These are phyloP conservation scores for Cladophialophora chaetospira DNA, from an alignment of 2,329 filamentous ascomycete genomes.

Conservation along the genomic window DNA sequence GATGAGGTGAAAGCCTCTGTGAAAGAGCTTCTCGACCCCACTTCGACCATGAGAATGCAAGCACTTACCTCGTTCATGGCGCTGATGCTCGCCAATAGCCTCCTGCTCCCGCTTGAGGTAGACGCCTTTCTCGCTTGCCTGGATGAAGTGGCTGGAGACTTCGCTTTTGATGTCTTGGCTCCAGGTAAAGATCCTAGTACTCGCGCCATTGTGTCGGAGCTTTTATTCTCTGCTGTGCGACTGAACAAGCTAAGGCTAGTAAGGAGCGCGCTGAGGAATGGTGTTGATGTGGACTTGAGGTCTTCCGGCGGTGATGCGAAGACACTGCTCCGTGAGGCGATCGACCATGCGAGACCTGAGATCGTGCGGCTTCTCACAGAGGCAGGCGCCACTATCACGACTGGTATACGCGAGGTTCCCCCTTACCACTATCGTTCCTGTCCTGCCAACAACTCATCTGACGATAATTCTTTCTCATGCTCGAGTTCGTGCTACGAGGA, in stretches of 20 bases:
- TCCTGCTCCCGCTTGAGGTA: background rate
- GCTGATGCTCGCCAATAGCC: conserved; percentile 1
- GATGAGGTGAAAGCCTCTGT: background rate
- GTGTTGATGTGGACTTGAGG: background rate
- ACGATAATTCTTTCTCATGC: too few relatives aligned
- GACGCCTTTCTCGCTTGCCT: background rate
- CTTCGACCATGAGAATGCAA: conserved; percentile 4
- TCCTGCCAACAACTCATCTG: too few relatives aligned
- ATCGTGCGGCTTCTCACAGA: background rate
- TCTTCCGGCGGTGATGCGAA: background rate
- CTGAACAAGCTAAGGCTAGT: background rate
- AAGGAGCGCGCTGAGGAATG: background rate
- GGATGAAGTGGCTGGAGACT: background rate
- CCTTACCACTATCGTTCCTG: rapidly evolving
- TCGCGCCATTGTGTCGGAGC: background rate
- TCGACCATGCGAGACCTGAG: background rate
- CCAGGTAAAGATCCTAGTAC: background rate
- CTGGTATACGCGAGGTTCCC: too few relatives aligned
- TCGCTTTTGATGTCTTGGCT: conserved; percentile 1
- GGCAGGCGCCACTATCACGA: background rate
- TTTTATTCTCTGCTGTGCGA: background rate
- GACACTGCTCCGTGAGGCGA: conserved; percentile 3
- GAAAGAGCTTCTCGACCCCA: conserved; percentile 2
- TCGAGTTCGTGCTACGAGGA: too few relatives aligned
- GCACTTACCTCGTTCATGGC: conserved; percentile 1